A percentile compares a stretch with the other conserved stretches of the same genome.
Evolutionary conservation across 2,329 filamentous ascomycete species (phyloP).

Genomic region (Phialemonium atrogriseum): DNA sequence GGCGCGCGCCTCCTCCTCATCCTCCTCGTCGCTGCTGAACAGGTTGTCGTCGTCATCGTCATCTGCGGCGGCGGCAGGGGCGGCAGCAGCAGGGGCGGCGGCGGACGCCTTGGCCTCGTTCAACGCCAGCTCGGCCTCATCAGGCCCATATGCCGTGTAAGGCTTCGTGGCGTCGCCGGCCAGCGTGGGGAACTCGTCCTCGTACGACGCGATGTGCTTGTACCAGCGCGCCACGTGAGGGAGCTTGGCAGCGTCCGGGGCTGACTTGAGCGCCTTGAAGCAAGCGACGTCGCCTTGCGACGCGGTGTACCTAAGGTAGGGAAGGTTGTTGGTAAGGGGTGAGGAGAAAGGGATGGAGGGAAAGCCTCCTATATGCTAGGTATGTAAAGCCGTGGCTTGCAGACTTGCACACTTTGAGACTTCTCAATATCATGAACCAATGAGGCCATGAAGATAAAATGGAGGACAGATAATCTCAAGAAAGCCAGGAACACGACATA

Average conservation of each 20-base stretch:
- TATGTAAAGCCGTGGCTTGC: no score
- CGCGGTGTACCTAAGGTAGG: constrained; percentile 49
- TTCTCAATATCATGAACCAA: no score
- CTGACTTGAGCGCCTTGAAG: constrained; percentile 76
- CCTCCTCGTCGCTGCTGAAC: constrained; percentile 87
- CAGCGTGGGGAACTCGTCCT: constrained; percentile 82
- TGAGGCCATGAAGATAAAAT: no score
- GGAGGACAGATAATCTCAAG: constrained; percentile 2
- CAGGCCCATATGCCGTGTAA: constrained; percentile 84
- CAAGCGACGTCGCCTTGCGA: constrained; percentile 91
- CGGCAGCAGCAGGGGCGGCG: no score
- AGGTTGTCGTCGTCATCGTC: constrained; percentile 84
- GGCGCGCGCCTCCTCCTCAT: constrained; percentile 71
- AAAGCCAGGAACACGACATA: neutral
- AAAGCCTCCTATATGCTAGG: no score
- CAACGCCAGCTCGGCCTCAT: constrained; percentile 62
- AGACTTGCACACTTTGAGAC: no score
- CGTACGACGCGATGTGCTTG: constrained; percentile 89
- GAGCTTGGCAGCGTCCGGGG: constrained; percentile 76
- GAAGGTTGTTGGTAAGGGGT: no score
- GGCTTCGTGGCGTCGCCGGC: constrained; percentile 82
- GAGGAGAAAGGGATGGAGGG: no score
- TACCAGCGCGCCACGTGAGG: constrained; percentile 93
- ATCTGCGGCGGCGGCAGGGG: no score
- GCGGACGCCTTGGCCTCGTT: constrained; percentile 77